Evolutionary conservation across 2,329 filamentous ascomycete genomes (phyloP).

Genomic region (Fusarium tricinctum): DNA sequence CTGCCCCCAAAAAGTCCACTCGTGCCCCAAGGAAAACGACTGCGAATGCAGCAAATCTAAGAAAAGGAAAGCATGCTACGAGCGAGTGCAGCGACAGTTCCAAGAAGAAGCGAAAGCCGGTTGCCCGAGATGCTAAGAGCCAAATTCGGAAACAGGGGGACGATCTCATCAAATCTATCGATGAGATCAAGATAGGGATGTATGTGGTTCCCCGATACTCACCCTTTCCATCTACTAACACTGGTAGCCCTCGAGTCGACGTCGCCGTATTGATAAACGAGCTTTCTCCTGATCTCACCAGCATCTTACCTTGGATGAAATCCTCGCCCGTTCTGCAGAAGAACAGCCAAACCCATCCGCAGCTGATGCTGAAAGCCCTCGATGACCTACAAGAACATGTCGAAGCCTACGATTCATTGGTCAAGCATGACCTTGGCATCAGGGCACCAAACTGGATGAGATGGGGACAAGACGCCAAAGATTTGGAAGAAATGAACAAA

Average conservation of each 20-base stretch:
- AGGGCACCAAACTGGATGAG: slow-evolving; percentile 49
- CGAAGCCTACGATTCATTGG: slow-evolving; percentile 46
- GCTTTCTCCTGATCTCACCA: slow-evolving; percentile 21
- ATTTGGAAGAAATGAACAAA: slow-evolving; percentile 50
- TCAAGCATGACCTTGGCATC: slow-evolving; percentile 33
- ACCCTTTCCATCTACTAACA: background rate
- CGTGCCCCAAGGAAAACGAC: slow-evolving; percentile 26
- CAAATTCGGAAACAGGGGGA: slow-evolving; percentile 44
- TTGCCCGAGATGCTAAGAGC: slow-evolving; percentile 39
- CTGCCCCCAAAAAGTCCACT: slow-evolving; percentile 30
- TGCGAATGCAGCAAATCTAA: slow-evolving; percentile 3
- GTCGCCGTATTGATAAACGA: slow-evolving; percentile 6
- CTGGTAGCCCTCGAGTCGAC: slow-evolving; percentile 17
- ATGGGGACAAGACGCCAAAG: slow-evolving; percentile 54
- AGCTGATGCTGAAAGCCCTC: slow-evolving; percentile 32
- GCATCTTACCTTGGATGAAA: slow-evolving; percentile 41
- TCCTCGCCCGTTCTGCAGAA: slow-evolving; percentile 2
- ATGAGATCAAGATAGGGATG: slow-evolving; percentile 32
- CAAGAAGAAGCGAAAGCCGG: slow-evolving; percentile 27
- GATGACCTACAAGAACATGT: slow-evolving; percentile 40
- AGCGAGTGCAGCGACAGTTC: background rate
- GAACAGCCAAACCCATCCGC: slow-evolving; percentile 7
- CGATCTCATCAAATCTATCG: slow-evolving; percentile 43
- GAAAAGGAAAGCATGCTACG: slow-evolving; percentile 4
- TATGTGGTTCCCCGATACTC: slow-evolving; percentile 13